A percentile compares a stretch with the other conserved stretches of the same genome.
These are phyloP conservation scores for Jaminaea rosea DNA, from an alignment of 1,284 basidiomycete species.

Conservation along the genomic window DNA sequence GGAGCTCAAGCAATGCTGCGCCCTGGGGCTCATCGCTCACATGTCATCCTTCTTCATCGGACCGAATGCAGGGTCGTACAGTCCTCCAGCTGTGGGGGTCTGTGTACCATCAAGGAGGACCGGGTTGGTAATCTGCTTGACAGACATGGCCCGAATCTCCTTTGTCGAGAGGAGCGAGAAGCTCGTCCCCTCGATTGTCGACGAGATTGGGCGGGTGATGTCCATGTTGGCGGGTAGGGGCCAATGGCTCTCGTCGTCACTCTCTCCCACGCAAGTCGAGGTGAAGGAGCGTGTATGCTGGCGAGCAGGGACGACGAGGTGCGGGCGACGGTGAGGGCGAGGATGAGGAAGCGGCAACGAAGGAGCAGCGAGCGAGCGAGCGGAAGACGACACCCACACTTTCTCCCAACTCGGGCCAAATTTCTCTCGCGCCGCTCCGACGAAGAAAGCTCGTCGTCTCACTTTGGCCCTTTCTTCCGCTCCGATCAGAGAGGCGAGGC, in stretches of 20 bases:
- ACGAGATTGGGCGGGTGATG: slow-evolving; percentile 77
- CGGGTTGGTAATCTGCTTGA: slow-evolving; percentile 92
- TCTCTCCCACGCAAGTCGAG: too few relatives aligned
- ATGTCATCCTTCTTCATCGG: slow-evolving; percentile 70
- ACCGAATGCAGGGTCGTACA: slow-evolving; percentile 92
- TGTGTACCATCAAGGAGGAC: slow-evolving; percentile 87
- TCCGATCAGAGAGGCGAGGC: too few relatives aligned
- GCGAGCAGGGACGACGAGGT: too few relatives aligned
- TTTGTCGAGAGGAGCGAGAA: slow-evolving; percentile 90
- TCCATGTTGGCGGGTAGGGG: slow-evolving; percentile 60
- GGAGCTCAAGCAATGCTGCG: not conserved
- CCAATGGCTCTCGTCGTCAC: not conserved
- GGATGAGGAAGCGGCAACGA: too few relatives aligned
- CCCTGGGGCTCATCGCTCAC: not conserved
- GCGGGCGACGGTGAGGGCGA: too few relatives aligned
- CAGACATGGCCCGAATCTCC: slow-evolving; percentile 85
- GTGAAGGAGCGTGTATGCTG: too few relatives aligned
- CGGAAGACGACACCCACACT: too few relatives aligned
- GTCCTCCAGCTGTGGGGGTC: slow-evolving; percentile 78
- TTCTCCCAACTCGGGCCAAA: too few relatives aligned
- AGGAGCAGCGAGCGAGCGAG: too few relatives aligned
- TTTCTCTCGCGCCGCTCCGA: too few relatives aligned
- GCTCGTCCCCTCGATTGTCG: slow-evolving; percentile 73
- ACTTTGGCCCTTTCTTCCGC: too few relatives aligned
- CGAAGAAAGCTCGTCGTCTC: too few relatives aligned